phyloP scores from a whole-genome alignment of 306 rosid genomes.

The Quercus dentata region DNA sequence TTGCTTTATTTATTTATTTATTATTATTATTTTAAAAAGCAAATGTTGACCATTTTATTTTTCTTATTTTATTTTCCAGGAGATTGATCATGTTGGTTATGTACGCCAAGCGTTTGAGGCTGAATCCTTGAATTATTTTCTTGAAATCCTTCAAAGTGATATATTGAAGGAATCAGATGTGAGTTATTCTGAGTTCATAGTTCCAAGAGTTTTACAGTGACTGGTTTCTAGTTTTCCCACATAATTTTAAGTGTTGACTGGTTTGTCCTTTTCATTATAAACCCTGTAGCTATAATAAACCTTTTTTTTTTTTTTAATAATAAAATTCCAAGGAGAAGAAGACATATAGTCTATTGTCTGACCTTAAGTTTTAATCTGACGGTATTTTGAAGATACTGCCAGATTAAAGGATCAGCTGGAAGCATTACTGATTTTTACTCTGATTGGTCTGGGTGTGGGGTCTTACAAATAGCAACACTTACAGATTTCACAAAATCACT shows the following conservation, averaged over 20 bases:
- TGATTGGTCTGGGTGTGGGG: too few species aligned
- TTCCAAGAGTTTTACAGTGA: constrained; percentile 20
- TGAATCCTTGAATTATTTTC: constrained; percentile 57
- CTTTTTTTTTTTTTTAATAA: not conserved
- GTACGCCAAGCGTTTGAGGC: constrained; percentile 89
- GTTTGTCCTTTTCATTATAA: constrained; percentile 9
- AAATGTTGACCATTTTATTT: constrained; percentile 23
- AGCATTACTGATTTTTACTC: too few species aligned
- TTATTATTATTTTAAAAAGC: not conserved
- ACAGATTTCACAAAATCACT: too few species aligned
- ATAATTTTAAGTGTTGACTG: not conserved
- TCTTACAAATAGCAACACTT: too few species aligned
- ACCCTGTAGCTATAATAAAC: constrained; percentile 4
- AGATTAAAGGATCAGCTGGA: too few species aligned
- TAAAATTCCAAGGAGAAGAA: not conserved
- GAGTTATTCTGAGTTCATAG: constrained; percentile 37
- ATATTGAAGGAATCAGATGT: constrained; percentile 80
- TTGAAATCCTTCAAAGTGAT: constrained; percentile 73
- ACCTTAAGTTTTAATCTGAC: not conserved
- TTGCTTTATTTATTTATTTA: too few species aligned
- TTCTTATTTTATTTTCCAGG: constrained; percentile 45
- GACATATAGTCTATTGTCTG: constrained; percentile 8
- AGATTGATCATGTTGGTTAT: constrained; percentile 88
- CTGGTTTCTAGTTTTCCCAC: constrained; percentile 17
- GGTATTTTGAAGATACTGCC: too few species aligned